These are phyloP conservation scores for Alopecurus myosuroides DNA, from an alignment of 176 grass and related monocot genomes.

Conservation along the genomic window DNA sequence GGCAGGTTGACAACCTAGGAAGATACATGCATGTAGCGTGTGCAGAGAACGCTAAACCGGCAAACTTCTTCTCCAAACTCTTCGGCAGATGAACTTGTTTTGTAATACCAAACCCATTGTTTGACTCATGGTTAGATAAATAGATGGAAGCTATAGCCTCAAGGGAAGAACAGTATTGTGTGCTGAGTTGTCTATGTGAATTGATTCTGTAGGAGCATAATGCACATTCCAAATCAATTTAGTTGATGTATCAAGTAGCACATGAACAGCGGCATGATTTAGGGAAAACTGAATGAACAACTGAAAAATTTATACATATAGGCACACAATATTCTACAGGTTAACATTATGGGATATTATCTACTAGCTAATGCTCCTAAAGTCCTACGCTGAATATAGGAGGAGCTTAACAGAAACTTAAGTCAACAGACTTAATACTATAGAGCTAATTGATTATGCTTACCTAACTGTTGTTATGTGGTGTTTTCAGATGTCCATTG, in stretches of 20 bases:
- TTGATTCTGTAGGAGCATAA: background rate
- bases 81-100: constrained; percentile 58
- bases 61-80: constrained; percentile 76
- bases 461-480: constrained; percentile 21
- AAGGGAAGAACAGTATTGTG: background rate
- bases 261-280: background rate
- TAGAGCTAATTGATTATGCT: constrained; percentile 15
- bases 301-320: constrained; percentile 1
- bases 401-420: constrained; percentile 3
- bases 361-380: constrained; percentile 15
- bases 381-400: background rate
- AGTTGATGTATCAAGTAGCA: background rate
- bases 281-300: background rate
- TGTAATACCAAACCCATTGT: background rate
- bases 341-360: constrained; percentile 21
- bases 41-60: constrained; percentile 59
- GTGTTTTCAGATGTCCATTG: background rate
- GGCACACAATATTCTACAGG: constrained; percentile 23
- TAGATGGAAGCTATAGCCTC: background rate
- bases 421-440: constrained; percentile 3
- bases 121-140: constrained; percentile 18
- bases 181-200: background rate
- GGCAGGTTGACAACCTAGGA: constrained; percentile 87
- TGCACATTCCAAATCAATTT: background rate
- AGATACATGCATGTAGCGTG: constrained; percentile 80